Evolutionary conservation across 2,329 filamentous ascomycete species (phyloP), one percentile per base, ranked within the genome.

Genomic region (Colletotrichum sp.): DNA sequence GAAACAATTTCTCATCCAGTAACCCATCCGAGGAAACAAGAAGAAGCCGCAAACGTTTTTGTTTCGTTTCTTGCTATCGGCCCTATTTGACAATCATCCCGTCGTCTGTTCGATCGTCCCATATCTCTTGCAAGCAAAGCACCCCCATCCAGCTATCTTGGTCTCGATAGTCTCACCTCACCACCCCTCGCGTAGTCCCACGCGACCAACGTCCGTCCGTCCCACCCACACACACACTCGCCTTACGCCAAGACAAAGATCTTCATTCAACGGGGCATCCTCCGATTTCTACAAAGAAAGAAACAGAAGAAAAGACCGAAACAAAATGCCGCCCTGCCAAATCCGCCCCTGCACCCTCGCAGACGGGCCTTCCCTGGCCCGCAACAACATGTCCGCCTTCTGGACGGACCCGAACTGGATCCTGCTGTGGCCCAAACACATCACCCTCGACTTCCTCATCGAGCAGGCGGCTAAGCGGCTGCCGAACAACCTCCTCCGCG

Each of bases 311-410:
- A n/a, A n/a, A 44, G 9, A 44, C 39, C 8, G 18, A 49, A 12
- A 49, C 18, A 49, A 49, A 13, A 52, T 52, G 44, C 44, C 44
- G 5, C 10, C 44, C 1, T 52, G 13, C 4, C 6, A 12, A 2
- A 62, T 79, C 18, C 71, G 77, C 13, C 65, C 74, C 26, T 80
- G 78, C 57, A 79, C 78, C 16, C 65, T 80, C 24, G 74, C 75
- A 21, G 78, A 81, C 55, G 76, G 68, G n/a, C 71, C 75, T 9
- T 77, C 75, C 9, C 52, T 81, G 3, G 79, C 79, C 3, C 76
- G 71, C 36, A 81, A 81, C 62, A 81, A 81, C 72, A 80, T 80
- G 71, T 75, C 75, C 13, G 80, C 80, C n/a, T 81, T 80, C 71
- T 81, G 77, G 77, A 77, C 76, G 16, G 77, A 81, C 52, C 70